Evolutionary conservation across 306 rosid species (phyloP).

Genomic region (Pterocarpus santalinus): DNA sequence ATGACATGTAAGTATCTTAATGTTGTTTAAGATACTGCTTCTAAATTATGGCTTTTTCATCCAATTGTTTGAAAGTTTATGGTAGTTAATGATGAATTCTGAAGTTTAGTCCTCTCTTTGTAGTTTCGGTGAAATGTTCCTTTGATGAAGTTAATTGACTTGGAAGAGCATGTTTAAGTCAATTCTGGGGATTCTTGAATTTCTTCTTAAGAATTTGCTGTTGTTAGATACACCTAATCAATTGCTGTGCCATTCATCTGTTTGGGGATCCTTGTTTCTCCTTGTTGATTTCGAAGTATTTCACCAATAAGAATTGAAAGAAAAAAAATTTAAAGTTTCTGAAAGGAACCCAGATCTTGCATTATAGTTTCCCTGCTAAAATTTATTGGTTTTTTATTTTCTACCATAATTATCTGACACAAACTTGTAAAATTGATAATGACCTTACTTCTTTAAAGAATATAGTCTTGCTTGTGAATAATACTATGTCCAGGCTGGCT

Average conservation of each 20-base stretch:
- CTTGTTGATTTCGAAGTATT: background rate
- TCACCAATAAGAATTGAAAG: background rate
- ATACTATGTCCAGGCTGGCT: conserved; percentile 55
- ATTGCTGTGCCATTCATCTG: conserved; percentile 31
- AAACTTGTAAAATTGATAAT: conserved; percentile 40
- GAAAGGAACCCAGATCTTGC: conserved; percentile 29
- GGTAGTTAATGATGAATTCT: conserved; percentile 1
- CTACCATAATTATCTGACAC: conserved; percentile 11
- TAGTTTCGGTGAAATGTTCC: background rate
- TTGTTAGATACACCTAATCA: background rate
- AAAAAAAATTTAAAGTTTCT: background rate
- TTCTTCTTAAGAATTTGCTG: conserved; percentile 19
- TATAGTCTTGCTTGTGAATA: conserved; percentile 50
- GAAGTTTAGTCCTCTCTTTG: background rate
- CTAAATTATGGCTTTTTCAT: background rate
- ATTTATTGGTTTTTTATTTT: conserved; percentile 15
- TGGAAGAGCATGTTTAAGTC: conserved; percentile 26
- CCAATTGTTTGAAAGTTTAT: background rate
- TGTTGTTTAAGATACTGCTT: background rate
- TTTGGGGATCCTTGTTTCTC: conserved; percentile 1
- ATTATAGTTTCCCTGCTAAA: conserved; percentile 34
- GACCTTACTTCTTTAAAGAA: conserved; percentile 42
- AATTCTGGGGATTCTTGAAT: background rate
- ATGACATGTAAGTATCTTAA: conserved; percentile 76
- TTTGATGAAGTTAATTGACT: background rate